Evolutionary conservation across 1,139 yeast genomes (phyloP).

Genomic region (Schwanniomyces etchellsii): DNA sequence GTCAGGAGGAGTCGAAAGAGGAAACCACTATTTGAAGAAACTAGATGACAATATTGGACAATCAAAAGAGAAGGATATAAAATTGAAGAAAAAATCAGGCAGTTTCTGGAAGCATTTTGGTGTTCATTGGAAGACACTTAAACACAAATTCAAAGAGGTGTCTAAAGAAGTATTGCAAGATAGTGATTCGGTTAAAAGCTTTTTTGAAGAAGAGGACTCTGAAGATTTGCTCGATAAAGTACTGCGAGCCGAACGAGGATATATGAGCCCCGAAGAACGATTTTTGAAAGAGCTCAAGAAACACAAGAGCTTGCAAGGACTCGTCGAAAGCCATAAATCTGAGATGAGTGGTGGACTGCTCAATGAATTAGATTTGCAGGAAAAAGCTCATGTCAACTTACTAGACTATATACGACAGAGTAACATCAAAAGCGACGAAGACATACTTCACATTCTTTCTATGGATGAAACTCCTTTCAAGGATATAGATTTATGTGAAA

Average conservation of each 20-base stretch:
- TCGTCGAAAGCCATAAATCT: constrained; percentile 22
- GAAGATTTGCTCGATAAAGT: constrained; percentile 23
- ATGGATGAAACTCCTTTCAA: constrained; percentile 9
- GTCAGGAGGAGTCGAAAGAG: too few relatives aligned
- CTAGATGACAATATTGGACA: too few relatives aligned
- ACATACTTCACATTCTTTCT: too few relatives aligned
- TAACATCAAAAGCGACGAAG: too few relatives aligned
- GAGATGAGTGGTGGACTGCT: too few relatives aligned
- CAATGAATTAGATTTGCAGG: too few relatives aligned
- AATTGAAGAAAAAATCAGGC: constrained; percentile 9
- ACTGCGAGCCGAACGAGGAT: constrained; percentile 16
- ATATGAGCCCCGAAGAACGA: constrained; percentile 25
- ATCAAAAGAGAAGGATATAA: too few relatives aligned
- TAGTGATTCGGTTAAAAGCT: constrained; percentile 37
- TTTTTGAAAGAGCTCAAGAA: constrained; percentile 31
- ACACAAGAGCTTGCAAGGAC: constrained; percentile 29
- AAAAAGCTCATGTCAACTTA: too few relatives aligned
- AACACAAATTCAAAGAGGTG: constrained; percentile 27
- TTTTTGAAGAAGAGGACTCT: constrained; percentile 34
- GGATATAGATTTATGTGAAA: constrained; percentile 22
- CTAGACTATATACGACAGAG: too few relatives aligned
- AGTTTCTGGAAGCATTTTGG: constrained; percentile 30
- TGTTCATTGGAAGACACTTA: constrained; percentile 27
- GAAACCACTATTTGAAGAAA: too few relatives aligned
- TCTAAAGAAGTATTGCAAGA: constrained; percentile 39